Evolutionary conservation across 768 basidiomycete genomes (phyloP).

Genomic region (Rhodotorula sphaerocarpa): DNA sequence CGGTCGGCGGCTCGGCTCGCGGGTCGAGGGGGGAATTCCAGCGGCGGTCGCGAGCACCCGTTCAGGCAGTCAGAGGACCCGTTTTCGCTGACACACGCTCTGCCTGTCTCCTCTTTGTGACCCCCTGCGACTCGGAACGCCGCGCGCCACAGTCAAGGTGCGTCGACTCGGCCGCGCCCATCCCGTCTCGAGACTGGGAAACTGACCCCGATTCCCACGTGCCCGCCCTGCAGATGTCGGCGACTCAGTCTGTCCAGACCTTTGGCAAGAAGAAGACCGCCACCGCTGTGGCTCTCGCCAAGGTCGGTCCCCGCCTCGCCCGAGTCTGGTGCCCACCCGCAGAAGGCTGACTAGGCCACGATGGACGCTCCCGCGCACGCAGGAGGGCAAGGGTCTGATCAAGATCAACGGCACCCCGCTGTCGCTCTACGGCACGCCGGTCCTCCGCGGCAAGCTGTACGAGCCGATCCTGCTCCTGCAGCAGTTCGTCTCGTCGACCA

Average conservation of each 20-base stretch:
- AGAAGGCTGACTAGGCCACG: too few relatives aligned
- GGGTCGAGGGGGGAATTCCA: too few relatives aligned
- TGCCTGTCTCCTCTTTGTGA: too few relatives aligned
- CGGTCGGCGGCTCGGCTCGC: too few relatives aligned
- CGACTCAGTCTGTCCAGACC: constrained; percentile 62
- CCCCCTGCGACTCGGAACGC: too few relatives aligned
- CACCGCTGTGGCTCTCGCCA: constrained; percentile 93
- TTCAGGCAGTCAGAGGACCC: too few relatives aligned
- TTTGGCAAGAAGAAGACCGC: constrained; percentile 99
- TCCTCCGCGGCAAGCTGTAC: constrained; percentile 96
- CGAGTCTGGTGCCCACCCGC: too few relatives aligned
- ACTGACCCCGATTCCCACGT: too few relatives aligned
- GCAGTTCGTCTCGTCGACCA: constrained; percentile 34
- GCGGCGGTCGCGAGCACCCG: too few relatives aligned
- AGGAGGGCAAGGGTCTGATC: constrained; percentile 76
- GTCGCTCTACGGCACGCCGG: constrained; percentile 86
- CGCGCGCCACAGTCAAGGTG: too few relatives aligned
- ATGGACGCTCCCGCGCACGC: neutral
- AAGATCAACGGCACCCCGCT: constrained; percentile 96
- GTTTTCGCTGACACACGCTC: too few relatives aligned
- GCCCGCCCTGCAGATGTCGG: constrained; percentile 21
- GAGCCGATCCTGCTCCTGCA: constrained; percentile 70
- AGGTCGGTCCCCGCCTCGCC: constrained; percentile 49
- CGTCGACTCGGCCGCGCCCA: neutral
- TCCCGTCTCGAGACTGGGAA: neutral